Percentiles rank a stretch among this genome's conserved stretches.
phyloP scores from a whole-genome alignment of 1,284 basidiomycete genomes.

The Cryptococcus depauperatus region DNA sequence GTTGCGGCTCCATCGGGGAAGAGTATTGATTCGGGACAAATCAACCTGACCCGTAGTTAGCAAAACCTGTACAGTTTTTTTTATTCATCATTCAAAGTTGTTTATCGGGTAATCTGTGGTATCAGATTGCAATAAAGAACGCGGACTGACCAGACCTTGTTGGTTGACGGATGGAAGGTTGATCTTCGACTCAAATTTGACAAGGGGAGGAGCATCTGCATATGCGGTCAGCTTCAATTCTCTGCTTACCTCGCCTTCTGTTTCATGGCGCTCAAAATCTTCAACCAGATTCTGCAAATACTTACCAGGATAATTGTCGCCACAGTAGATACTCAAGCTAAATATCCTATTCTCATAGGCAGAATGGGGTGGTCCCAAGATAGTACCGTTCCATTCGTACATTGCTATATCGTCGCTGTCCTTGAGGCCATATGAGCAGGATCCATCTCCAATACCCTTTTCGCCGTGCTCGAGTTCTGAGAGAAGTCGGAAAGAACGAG shows the following conservation, averaged over 20 bases:
- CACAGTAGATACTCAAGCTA: slow-evolving; percentile 84
- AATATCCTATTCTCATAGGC: slow-evolving; percentile 99
- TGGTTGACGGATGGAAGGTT: slow-evolving; percentile 88
- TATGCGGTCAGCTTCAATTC: not conserved
- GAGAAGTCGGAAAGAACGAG: slow-evolving; percentile 88
- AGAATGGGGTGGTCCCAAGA: slow-evolving; percentile 95
- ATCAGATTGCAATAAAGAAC: no score
- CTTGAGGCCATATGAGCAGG: slow-evolving; percentile 89
- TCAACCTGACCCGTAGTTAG: slow-evolving; percentile 53
- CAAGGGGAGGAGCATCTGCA: slow-evolving; percentile 39
- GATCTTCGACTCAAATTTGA: slow-evolving; percentile 73
- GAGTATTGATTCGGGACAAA: slow-evolving; percentile 57
- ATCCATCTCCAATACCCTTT: slow-evolving; percentile 97
- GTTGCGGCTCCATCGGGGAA: slow-evolving; percentile 64
- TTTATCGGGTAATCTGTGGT: no score
- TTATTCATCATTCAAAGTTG: no score
- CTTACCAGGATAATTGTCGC: slow-evolving; percentile 68
- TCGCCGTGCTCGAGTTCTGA: slow-evolving; percentile 99
- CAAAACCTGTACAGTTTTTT: no score
- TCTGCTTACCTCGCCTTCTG: not conserved
- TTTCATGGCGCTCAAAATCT: not conserved
- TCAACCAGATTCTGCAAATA: slow-evolving; percentile 23
- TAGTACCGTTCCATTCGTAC: slow-evolving; percentile 98
- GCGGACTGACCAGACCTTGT: slow-evolving; percentile 54
- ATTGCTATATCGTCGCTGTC: slow-evolving; percentile 90